These are phyloP conservation scores for Boletus subparvulus DNA, from an alignment of 768 basidiomycete species.

Conservation along the genomic window DNA sequence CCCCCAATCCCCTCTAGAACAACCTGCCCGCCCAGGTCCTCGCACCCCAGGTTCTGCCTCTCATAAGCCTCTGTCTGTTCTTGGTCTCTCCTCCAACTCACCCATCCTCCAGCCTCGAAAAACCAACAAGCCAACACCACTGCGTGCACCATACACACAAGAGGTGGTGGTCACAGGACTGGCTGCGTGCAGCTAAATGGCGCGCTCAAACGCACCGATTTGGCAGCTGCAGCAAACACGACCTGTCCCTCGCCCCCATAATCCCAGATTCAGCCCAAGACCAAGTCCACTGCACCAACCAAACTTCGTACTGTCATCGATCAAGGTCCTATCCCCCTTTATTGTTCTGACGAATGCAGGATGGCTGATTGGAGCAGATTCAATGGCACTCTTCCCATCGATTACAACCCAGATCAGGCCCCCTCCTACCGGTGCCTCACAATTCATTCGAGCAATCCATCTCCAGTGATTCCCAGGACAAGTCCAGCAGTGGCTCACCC, in stretches of 20 bases:
- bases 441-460: no score
- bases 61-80: conserved; percentile 32
- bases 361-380: conserved; percentile 52
- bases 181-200: conserved; percentile 64
- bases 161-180: conserved; percentile 62
- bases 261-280: conserved; percentile 17
- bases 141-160: conserved; percentile 36
- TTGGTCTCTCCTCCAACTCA: conserved; percentile 5
- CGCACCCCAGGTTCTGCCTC: conserved; percentile 40
- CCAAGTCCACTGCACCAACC: conserved; percentile 34
- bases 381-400: conserved; percentile 40
- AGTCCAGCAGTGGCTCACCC: no score
- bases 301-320: conserved; percentile 72
- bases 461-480: no score
- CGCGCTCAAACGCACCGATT: conserved; percentile 45
- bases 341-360: conserved; percentile 79
- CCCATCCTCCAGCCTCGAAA: conserved; percentile 22
- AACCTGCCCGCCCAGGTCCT: conserved; percentile 27
- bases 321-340: conserved; percentile 73
- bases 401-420: no score
- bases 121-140: conserved; percentile 25
- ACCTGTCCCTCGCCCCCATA: conserved; percentile 3
- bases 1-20: conserved; percentile 22
- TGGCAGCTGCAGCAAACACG: conserved; percentile 20
- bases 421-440: no score